A percentile compares a stretch with the other conserved stretches of the same genome.
Evolutionary conservation across 192 early-diverging fungal genomes (phyloP).

Genomic region (Coemansia sp.): DNA sequence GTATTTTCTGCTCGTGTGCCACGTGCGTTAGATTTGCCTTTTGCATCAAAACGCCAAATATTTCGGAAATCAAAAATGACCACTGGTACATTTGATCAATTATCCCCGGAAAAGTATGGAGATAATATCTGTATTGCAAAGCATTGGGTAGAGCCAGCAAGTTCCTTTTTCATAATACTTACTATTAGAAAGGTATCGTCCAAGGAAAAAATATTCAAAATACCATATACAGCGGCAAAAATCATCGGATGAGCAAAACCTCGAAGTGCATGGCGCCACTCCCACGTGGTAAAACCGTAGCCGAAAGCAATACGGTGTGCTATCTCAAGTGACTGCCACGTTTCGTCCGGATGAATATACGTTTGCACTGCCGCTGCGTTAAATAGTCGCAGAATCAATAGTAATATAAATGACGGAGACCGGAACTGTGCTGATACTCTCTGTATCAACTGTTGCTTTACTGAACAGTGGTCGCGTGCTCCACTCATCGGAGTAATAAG

Average conservation of each 20-base stretch:
- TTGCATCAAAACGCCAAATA: no score
- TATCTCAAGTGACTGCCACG: constrained; percentile 95
- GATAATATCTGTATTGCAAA: no score
- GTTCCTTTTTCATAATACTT: constrained; percentile 29
- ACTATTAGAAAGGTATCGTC: constrained; percentile 66
- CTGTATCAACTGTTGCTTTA: background rate
- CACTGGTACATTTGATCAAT: no score
- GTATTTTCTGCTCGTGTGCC: no score
- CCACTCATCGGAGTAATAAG: background rate
- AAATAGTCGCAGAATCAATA: constrained; percentile 34
- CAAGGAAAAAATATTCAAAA: constrained; percentile 59
- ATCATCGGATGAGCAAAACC: constrained; percentile 80
- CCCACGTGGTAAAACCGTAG: constrained; percentile 91
- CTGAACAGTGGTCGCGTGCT: constrained; percentile 5
- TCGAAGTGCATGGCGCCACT: constrained; percentile 82
- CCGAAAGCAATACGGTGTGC: constrained; percentile 85
- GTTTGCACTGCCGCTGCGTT: constrained; percentile 58
- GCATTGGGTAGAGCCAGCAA: background rate
- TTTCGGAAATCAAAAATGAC: no score
- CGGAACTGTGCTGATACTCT: background rate
- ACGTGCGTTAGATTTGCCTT: no score
- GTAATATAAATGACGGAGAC: constrained; percentile 7
- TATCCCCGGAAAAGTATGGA: no score
- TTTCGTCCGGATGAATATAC: constrained; percentile 92
- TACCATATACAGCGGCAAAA: constrained; percentile 77